Conservation (phyloP, 371 early-diverging fungal species). For the Umbelopsis sp. region DNA sequence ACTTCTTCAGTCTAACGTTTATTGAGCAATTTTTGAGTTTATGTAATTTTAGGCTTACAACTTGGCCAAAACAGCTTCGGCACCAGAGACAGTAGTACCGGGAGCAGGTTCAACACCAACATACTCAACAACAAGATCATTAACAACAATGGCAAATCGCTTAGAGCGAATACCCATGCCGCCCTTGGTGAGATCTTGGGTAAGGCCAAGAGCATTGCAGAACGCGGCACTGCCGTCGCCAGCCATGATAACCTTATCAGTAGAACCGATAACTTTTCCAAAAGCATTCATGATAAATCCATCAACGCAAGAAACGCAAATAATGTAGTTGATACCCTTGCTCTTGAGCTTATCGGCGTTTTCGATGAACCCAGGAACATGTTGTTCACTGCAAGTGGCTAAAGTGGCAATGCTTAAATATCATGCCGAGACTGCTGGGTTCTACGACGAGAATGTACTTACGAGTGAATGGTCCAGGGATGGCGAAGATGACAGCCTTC, state of each 20-base stretch:
- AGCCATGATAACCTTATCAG: conserved; percentile 67
- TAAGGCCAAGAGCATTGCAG: conserved; percentile 62
- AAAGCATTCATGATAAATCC: conserved; percentile 76
- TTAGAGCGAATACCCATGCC: conserved; percentile 47
- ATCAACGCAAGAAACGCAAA: conserved; percentile 59
- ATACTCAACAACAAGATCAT: conserved; percentile 69
- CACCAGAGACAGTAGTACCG: conserved; percentile 34
- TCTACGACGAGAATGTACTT: not conserved
- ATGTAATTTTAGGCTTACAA: conserved; percentile 14
- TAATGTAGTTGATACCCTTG: conserved; percentile 68
- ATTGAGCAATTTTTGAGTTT: too few species aligned
- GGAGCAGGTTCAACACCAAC: conserved; percentile 64
- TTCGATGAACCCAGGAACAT: conserved; percentile 67
- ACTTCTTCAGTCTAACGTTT: too few species aligned
- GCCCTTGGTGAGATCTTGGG: conserved; percentile 47
- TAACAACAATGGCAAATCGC: conserved; percentile 71
- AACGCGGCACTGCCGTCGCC: conserved; percentile 72
- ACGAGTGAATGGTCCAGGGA: conserved; percentile 54
- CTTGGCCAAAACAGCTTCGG: conserved; percentile 36
- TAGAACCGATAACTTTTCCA: conserved; percentile 64
- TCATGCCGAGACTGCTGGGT: not conserved
- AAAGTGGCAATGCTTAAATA: conserved; percentile 25
- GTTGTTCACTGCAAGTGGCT: conserved; percentile 72
- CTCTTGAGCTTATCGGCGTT: conserved; percentile 52
- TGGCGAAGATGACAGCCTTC: conserved; percentile 75